Evolutionary conservation across 2,329 filamentous ascomycete species (phyloP), one percentile per base, ranked within the genome.

Genomic region (Colletotrichum somersetense): DNA sequence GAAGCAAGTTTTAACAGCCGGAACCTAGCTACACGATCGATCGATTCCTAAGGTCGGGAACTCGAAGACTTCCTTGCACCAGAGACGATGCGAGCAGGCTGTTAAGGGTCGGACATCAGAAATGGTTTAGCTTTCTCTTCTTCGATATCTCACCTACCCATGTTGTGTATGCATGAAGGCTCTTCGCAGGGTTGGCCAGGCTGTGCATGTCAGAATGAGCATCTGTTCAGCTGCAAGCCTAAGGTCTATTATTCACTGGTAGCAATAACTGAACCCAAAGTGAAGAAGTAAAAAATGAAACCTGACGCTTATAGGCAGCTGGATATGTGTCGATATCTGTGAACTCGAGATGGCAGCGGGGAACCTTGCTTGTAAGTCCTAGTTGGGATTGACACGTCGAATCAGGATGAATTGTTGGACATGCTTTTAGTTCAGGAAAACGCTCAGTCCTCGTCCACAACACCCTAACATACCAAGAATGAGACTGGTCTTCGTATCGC

Each of bases 291-390:
- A 20, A 42, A 53, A 18, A 23, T 16, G 14, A 53, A 33, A 30
- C 50, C 16, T 2, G 16, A 20, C 26, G 50, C 30, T 35, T n/a
- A 18, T 26, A 42, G 55, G 38, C 16, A 58, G 35, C 38, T 11
- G n/a, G 20, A 62, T 26, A 53, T 48, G 42, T 48, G n/a, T 52
- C 30, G 20, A 16, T 23, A 14, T 11, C 0, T n/a, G 61, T 26
- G n/a, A 26, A 26, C 23, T 20, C 26, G 20, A 30, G 35, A 42
- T 67, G 57, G 16, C 63, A 62, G 67, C 46, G 62, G 48, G 42
- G 10, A 61, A 57, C 57, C 50, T 62, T 71, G 64, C 26, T 52
- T 48, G 48, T 20, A n/a, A 62, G 50, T 62, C 46, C n/a, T 14
- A 35, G 20, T 20, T 18, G 30, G 30, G 33, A 16, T 8, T 59